Evolutionary conservation across 2,329 filamentous ascomycete species (phyloP).

Genomic region (Chaetoscypha palmicola): DNA sequence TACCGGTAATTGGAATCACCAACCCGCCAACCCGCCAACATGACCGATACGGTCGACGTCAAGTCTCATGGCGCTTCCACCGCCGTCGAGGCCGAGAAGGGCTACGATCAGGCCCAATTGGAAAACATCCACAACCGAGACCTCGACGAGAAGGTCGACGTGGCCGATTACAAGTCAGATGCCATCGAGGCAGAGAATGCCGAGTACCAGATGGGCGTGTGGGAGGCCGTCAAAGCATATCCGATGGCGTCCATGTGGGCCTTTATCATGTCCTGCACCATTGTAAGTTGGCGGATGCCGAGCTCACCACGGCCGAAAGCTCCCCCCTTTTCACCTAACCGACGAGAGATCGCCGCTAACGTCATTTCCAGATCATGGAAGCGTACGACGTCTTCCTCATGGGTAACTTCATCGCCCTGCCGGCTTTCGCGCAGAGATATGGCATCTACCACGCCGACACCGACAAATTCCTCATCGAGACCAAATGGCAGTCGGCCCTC

Average conservation of each 20-base stretch:
- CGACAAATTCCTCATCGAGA: constrained; percentile 36
- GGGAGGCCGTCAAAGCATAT: constrained; percentile 43
- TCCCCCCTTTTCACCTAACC: too few species aligned
- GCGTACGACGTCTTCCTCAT: constrained; percentile 57
- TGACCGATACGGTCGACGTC: too few species aligned
- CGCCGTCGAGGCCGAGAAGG: not conserved
- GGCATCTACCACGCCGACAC: constrained; percentile 34
- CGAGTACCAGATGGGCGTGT: constrained; percentile 44
- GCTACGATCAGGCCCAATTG: not conserved
- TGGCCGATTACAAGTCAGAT: constrained; percentile 24
- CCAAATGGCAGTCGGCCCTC: constrained; percentile 52
- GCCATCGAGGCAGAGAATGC: constrained; percentile 44
- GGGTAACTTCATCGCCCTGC: constrained; percentile 49
- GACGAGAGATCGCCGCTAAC: too few species aligned
- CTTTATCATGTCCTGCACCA: constrained; percentile 48
- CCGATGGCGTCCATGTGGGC: constrained; percentile 48
- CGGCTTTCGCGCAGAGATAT: constrained; percentile 39
- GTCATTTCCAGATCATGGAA: constrained; percentile 53
- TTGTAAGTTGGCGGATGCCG: constrained; percentile 34
- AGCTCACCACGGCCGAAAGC: constrained; percentile 3
- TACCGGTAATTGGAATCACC: too few species aligned
- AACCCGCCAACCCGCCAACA: too few species aligned
- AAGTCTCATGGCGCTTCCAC: too few species aligned
- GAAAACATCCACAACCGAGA: constrained; percentile 29
- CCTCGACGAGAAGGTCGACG: constrained; percentile 22